phyloP scores from a whole-genome alignment of 192 early-diverging fungal species.

The Linnemannia elongata region DNA sequence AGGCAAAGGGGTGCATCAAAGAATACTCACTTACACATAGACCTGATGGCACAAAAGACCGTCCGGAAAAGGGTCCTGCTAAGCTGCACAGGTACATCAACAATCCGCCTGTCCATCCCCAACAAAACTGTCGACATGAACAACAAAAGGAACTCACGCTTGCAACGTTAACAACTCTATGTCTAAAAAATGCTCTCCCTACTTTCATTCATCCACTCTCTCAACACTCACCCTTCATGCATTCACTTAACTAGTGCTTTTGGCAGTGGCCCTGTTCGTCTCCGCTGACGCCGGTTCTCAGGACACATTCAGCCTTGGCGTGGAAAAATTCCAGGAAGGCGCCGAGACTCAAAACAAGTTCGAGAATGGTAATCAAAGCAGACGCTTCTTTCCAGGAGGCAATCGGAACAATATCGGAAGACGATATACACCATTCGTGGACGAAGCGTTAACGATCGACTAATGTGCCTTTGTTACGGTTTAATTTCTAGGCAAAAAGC shows the following conservation, averaged over 20 bases:
- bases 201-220: not conserved
- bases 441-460: not conserved
- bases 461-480: not conserved
- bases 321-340: constrained; percentile 36
- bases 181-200: not conserved
- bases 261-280: constrained; percentile 16
- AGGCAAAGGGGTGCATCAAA: not conserved
- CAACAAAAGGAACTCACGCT: not conserved
- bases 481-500: constrained; percentile 12
- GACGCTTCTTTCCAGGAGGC: not conserved
- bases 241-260: constrained; percentile 10
- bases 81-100: constrained; percentile 39
- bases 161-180: too few species aligned
- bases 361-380: constrained; percentile 6
- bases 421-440: not conserved
- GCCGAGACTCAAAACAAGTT: constrained; percentile 18
- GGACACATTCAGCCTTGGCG: constrained; percentile 12
- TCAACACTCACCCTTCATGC: not conserved
- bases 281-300: not conserved
- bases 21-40: not conserved
- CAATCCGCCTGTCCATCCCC: not conserved
- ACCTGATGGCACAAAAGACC: constrained; percentile 24
- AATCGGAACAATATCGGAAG: too few species aligned
- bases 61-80: constrained; percentile 35
- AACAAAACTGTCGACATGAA: not conserved